phyloP scores from a whole-genome alignment of 2,329 filamentous ascomycete species.

The Xylariaceae sp. region DNA sequence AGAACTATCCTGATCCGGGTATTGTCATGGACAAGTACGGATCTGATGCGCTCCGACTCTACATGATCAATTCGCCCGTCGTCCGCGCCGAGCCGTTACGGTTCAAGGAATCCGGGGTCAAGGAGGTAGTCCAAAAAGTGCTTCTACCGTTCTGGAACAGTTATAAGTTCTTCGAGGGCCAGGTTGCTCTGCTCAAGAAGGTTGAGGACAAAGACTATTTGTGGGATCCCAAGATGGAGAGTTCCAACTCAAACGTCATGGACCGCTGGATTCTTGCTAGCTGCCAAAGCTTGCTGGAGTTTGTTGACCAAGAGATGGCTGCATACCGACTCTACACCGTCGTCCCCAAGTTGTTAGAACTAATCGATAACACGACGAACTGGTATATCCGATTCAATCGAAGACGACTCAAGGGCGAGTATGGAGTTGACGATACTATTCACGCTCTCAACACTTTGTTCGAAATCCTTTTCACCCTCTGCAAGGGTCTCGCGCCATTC shows the following conservation, averaged over 20 bases:
- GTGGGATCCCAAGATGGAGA: conserved; percentile 73
- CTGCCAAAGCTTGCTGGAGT: conserved; percentile 85
- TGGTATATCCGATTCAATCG: conserved; percentile 98
- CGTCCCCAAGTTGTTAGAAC: conserved; percentile 73
- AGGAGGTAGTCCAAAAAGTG: conserved; percentile 91
- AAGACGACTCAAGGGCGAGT: conserved; percentile 65
- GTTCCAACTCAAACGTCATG: conserved; percentile 85
- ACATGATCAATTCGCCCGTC: conserved; percentile 94
- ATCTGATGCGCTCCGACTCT: conserved; percentile 88
- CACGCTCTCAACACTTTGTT: conserved; percentile 93
- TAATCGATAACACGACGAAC: conserved; percentile 96
- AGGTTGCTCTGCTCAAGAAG: conserved; percentile 84
- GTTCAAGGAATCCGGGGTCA: conserved; percentile 89
- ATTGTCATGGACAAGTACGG: conserved; percentile 84
- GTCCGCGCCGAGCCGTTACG: conserved; percentile 85
- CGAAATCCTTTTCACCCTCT: conserved; percentile 83
- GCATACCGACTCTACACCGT: conserved; percentile 84
- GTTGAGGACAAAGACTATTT: conserved; percentile 70
- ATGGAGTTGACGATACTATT: conserved; percentile 69
- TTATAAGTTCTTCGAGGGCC: conserved; percentile 93
- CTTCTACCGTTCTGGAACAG: conserved; percentile 92
- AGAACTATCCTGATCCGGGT: conserved; percentile 89
- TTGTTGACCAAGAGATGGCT: conserved; percentile 89
- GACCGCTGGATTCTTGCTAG: conserved; percentile 93
- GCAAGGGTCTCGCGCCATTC: conserved; percentile 77